These are phyloP conservation scores for Fusarium tuaranense DNA, from an alignment of 2,329 filamentous ascomycete genomes.

Conservation along the genomic window DNA sequence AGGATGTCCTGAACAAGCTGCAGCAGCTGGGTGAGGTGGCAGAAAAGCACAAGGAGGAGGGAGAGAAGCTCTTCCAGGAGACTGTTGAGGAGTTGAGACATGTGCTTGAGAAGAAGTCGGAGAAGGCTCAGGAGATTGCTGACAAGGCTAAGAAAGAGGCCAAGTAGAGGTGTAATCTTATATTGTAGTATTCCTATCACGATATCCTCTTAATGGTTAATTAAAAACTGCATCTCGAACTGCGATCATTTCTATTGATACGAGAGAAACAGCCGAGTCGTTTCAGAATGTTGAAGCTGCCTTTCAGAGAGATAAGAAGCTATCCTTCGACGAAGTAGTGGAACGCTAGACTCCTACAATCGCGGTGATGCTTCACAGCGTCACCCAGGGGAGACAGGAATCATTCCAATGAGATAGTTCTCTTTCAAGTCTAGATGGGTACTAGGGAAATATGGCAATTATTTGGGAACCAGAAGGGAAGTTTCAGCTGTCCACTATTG, in stretches of 20 bases:
- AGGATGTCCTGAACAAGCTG: slow-evolving; percentile 74
- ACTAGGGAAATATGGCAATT: neutral
- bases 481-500: neutral
- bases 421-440: neutral
- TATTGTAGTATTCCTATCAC: neutral
- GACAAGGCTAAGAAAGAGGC: slow-evolving; percentile 65
- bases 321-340: neutral
- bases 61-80: slow-evolving; percentile 76
- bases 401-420: neutral
- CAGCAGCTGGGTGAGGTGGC: slow-evolving; percentile 73
- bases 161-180: slow-evolving; percentile 46
- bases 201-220: slow-evolving; percentile 6
- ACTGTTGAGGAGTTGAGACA: slow-evolving; percentile 75
- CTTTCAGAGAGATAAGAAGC: neutral
- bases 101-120: slow-evolving; percentile 70
- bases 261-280: neutral
- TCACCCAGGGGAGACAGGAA: neutral
- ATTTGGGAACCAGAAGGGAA: neutral
- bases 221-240: neutral
- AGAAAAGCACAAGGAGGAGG: slow-evolving; percentile 76
- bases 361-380: neutral
- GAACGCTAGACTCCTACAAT: neutral
- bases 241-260: neutral
- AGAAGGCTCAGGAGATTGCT: slow-evolving; percentile 68
- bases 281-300: neutral